Evolutionary conservation across 2,329 filamentous ascomycete genomes (phyloP), one percentile per base, ranked within the genome.

Genomic region (Cucurbitaria berberidis): DNA sequence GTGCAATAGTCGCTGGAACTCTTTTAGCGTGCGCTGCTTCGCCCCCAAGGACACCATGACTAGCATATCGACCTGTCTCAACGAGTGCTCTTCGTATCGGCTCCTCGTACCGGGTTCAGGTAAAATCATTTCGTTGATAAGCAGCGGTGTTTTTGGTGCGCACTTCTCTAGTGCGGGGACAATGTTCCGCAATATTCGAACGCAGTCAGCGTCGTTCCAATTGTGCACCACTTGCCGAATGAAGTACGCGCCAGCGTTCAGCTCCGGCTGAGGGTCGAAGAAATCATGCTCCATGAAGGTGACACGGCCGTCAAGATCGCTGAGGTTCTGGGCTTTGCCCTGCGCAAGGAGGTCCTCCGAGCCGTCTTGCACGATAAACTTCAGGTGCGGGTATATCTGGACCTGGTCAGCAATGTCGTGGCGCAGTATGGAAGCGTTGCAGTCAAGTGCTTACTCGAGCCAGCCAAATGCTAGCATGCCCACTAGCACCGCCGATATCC

Each of bases 221-320:
- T 79, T 76, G 55, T 78, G 77, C 24, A 74, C 54, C 13, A 73
- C 59, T 47, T 69, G 68, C n/a, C 75, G 70, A 19, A 77, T 61
- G n/a, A 78, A 54, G 51, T 72, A 79, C 5, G 69, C 66, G 36
- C 63, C 55, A 8, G 71, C 69, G 13, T 63, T 49, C 9, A 60
- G 51, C 6, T 69, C 39, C 0, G 74, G 71, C 55, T 78, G 74
- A 7, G 65, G 53, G 21, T 62, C 46, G 53, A 77, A 77, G 59
- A 78, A 77, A 55, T 76, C 68, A 46, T 77, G 73, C 13, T 59
- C 43, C 41, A 64, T 49, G 49, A 74, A 75, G 2, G 21, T 40
- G 19, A 76, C 57, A 3, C 71, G 62, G 15, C 40, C 30, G 15
- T 48, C 38, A 6, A 60, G 32, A 39, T 60, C 57, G 7, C 11